A percentile compares a stretch with the other conserved stretches of the same genome.
Conservation (phyloP, 176 grass and related monocot species). For the Guadua angustifolia region DNA sequence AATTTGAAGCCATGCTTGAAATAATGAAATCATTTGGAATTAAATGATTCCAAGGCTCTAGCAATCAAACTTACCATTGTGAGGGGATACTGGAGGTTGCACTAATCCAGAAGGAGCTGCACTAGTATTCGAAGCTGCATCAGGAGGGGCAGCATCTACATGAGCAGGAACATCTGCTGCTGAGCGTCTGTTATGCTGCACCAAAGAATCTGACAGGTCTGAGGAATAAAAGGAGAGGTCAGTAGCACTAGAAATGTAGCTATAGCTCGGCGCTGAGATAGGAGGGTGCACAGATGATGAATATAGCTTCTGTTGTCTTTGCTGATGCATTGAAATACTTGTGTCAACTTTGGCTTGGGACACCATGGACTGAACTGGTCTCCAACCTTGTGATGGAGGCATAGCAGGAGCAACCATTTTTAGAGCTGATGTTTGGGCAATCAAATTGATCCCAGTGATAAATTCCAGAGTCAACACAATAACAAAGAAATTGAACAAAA, state of each 20-base stretch:
- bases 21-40: constrained; percentile 26
- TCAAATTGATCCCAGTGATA: constrained; percentile 36
- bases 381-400: constrained; percentile 57
- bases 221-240: constrained; percentile 46
- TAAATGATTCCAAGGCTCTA: constrained; percentile 31
- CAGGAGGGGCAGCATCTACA: constrained; percentile 49
- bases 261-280: constrained; percentile 55
- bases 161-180: constrained; percentile 51
- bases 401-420: constrained; percentile 45
- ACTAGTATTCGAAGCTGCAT: constrained; percentile 64
- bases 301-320: constrained; percentile 50
- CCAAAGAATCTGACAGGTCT: constrained; percentile 40
- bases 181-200: constrained; percentile 39
- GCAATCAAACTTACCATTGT: constrained; percentile 55
- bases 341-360: constrained; percentile 39
- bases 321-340: constrained; percentile 37
- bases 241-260: constrained; percentile 33
- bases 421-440: constrained; percentile 51
- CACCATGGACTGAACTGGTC: constrained; percentile 44
- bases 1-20: constrained; percentile 27
- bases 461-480: constrained; percentile 49
- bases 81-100: constrained; percentile 68
- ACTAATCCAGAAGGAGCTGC: constrained; percentile 65
- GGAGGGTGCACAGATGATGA: constrained; percentile 43
- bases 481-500: constrained; percentile 45